phyloP scores from a whole-genome alignment of 2,329 filamentous ascomycete genomes.

The Lasiodiplodia citricola region DNA sequence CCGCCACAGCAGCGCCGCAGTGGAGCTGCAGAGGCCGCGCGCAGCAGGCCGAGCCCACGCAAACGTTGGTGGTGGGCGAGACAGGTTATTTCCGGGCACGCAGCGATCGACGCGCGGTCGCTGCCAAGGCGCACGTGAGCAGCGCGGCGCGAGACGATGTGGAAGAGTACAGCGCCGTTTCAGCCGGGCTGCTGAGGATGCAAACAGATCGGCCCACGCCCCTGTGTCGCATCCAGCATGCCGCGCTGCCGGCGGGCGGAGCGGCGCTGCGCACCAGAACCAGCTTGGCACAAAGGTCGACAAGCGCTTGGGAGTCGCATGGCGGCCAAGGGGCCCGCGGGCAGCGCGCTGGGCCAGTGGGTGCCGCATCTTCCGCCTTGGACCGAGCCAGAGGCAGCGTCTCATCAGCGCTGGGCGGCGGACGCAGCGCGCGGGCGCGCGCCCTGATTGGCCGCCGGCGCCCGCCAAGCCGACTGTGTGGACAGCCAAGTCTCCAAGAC shows the following conservation, averaged over 20 bases:
- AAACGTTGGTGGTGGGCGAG: background rate
- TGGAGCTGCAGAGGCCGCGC: background rate
- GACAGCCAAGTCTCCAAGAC: slow-evolving; percentile 25
- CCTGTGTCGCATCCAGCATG: slow-evolving; percentile 16
- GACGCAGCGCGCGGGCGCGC: background rate
- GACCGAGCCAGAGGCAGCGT: slow-evolving; percentile 21
- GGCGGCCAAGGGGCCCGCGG: slow-evolving; percentile 11
- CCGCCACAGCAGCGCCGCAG: background rate
- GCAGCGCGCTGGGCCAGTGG: slow-evolving; percentile 3
- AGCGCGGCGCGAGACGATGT: background rate
- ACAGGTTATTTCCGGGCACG: slow-evolving; percentile 1
- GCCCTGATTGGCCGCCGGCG: background rate
- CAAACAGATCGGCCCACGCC: slow-evolving; percentile 16
- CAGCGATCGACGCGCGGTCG: slow-evolving; percentile 10
- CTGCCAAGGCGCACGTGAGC: slow-evolving; percentile 21
- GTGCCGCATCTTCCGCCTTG: slow-evolving; percentile 25
- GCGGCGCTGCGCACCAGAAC: background rate
- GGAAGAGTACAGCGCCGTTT: background rate
- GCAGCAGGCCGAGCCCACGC: background rate
- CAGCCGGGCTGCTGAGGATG: background rate
- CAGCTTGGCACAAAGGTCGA: background rate
- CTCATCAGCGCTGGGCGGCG: slow-evolving; percentile 25
- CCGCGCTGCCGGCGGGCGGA: slow-evolving; percentile 4
- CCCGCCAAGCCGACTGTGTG: slow-evolving; percentile 11
- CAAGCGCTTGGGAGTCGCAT: background rate